Conservation (phyloP, 495 filamentous ascomycete genomes). For the Penicillium antarcticum region DNA sequence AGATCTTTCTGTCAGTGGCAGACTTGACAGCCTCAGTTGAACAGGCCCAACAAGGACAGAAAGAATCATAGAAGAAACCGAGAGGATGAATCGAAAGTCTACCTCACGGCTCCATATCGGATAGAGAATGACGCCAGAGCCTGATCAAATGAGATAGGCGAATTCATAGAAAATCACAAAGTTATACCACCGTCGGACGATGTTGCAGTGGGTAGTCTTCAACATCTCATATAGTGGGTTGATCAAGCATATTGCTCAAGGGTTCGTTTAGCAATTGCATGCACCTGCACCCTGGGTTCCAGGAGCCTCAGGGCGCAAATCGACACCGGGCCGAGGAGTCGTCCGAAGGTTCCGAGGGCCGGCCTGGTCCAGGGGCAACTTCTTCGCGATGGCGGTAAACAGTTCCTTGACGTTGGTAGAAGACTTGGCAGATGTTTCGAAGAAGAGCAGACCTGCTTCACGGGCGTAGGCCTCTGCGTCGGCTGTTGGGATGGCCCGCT, state of each 20-base stretch:
- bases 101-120: conserved; percentile 9
- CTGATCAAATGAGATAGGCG: conserved; percentile 1
- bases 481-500: conserved; percentile 81
- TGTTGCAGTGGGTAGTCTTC: neutral
- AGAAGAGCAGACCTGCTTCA: conserved; percentile 91
- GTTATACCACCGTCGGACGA: neutral
- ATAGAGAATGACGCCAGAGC: conserved; percentile 1
- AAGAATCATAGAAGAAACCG: conserved; percentile 19
- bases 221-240: neutral
- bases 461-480: conserved; percentile 94
- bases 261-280: conserved; percentile 66
- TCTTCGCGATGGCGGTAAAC: conserved; percentile 98
- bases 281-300: conserved; percentile 70
- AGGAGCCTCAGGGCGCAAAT: conserved; percentile 71
- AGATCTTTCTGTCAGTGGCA: conserved; percentile 8
- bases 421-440: conserved; percentile 96
- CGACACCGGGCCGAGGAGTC: conserved; percentile 74
- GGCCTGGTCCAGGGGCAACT: conserved; percentile 90
- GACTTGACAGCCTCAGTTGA: conserved; percentile 5
- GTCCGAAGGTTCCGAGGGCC: conserved; percentile 78
- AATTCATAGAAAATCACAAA: conserved; percentile 11
- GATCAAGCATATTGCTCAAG: neutral
- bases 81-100: conserved; percentile 16
- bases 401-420: conserved; percentile 92
- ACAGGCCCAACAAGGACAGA: conserved; percentile 11